These are phyloP conservation scores for Linnemannia schmuckeri DNA, from an alignment of 192 early-diverging fungal species.

Conservation along the genomic window DNA sequence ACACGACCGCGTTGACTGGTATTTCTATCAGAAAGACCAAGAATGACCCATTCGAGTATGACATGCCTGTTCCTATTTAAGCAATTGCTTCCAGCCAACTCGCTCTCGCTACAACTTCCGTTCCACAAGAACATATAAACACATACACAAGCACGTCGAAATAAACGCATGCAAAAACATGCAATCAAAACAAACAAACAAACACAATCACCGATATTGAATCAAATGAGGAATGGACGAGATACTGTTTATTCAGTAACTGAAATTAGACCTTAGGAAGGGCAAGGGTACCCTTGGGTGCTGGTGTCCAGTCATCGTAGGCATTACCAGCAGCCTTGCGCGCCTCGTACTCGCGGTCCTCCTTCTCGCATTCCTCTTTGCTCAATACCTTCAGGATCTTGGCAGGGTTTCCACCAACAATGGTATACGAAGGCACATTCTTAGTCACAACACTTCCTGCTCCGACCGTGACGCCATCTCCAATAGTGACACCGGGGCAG, in stretches of 20 bases:
- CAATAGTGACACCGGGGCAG: conserved; percentile 90
- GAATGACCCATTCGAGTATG: not conserved
- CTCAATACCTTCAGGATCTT: conserved; percentile 69
- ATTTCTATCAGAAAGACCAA: conserved; percentile 15
- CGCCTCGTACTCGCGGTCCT: conserved; percentile 27
- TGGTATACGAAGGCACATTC: conserved; percentile 79
- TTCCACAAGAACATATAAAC: not conserved
- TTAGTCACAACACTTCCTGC: conserved; percentile 93
- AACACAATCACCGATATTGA: not conserved
- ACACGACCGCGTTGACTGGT: conserved; percentile 1
- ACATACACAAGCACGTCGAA: not conserved
- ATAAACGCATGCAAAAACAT: not conserved
- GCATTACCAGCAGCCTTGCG: conserved; percentile 5
- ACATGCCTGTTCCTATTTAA: not conserved
- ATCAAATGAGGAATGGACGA: too few relatives aligned
- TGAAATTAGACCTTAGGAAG: conserved; percentile 10
- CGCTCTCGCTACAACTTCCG: not conserved
- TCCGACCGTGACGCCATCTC: conserved; percentile 78
- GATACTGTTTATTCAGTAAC: not conserved
- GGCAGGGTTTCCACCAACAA: conserved; percentile 93
- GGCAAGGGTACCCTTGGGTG: conserved; percentile 41
- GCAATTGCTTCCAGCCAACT: not conserved
- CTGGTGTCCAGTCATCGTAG: conserved; percentile 39
- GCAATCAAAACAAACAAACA: not conserved
- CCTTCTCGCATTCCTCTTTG: conserved; percentile 44